Evolutionary conservation across 2,329 filamentous ascomycete genomes (phyloP).

Genomic region (Ceratocystis cubensis): DNA sequence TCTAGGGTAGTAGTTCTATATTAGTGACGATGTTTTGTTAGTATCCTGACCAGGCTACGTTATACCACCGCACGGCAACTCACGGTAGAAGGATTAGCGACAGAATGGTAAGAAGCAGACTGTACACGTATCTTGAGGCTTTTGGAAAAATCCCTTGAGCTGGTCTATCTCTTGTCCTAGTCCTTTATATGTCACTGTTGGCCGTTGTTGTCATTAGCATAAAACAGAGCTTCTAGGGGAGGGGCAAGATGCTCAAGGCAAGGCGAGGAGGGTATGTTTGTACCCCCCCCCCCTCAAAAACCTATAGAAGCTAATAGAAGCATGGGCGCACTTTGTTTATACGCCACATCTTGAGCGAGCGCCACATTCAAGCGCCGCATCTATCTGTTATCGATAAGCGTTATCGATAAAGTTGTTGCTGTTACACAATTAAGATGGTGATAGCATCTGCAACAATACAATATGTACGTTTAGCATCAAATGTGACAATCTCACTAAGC

Average conservation of each 20-base stretch:
- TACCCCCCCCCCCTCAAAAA: not conserved
- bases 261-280: not conserved
- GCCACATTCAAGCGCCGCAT: not conserved
- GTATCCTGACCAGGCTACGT: not conserved
- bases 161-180: no score
- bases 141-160: not conserved
- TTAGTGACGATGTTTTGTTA: not conserved
- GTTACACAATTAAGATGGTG: conserved; percentile 1
- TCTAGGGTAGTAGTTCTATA: not conserved
- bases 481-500: not conserved
- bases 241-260: not conserved
- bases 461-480: no score
- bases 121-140: not conserved
- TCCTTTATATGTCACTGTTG: no score
- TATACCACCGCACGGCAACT: no score
- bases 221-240: not conserved
- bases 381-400: not conserved
- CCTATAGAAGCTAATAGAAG: not conserved
- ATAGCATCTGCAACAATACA: not conserved
- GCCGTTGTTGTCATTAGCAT: no score
- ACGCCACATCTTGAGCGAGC: not conserved
- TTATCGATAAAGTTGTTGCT: not conserved
- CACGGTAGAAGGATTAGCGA: no score
- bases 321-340: not conserved
- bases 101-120: no score